These are phyloP conservation scores for Chrysoporthe austroafricana DNA, from an alignment of 2,329 filamentous ascomycete species.

Conservation along the genomic window DNA sequence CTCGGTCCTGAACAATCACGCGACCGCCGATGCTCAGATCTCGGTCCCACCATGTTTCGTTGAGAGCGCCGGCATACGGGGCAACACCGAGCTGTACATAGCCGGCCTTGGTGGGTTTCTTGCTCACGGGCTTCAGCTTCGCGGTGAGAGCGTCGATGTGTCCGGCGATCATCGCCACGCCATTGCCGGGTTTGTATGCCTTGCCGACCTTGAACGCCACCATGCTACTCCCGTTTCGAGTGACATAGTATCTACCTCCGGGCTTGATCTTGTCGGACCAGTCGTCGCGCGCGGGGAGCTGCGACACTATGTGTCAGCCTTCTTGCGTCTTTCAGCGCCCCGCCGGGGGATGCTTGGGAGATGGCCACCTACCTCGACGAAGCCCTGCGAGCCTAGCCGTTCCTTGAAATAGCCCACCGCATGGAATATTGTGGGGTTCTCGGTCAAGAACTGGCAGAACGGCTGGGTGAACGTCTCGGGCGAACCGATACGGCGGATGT, in stretches of 20 bases:
- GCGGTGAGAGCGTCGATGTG: conserved; percentile 93
- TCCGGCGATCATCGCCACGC: conserved; percentile 84
- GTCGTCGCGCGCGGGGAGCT: conserved; percentile 77
- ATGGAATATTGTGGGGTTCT: conserved; percentile 94
- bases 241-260: conserved; percentile 87
- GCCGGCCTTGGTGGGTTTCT: conserved; percentile 80
- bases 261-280: conserved; percentile 75
- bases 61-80: conserved; percentile 86
- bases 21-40: conserved; percentile 90
- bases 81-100: conserved; percentile 90
- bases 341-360: no score
- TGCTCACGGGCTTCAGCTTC: conserved; percentile 87
- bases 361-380: conserved; percentile 61
- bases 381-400: conserved; percentile 74
- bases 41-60: conserved; percentile 94
- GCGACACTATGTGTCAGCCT: conserved; percentile 29
- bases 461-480: conserved; percentile 77
- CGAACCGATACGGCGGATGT: conserved; percentile 39
- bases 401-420: conserved; percentile 78
- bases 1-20: conserved; percentile 77
- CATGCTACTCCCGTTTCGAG: conserved; percentile 82
- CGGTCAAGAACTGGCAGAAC: conserved; percentile 83
- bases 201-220: conserved; percentile 85
- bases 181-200: conserved; percentile 81
- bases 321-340: neutral